Evolutionary conservation across 768 basidiomycete species (phyloP), one percentile per base, ranked within the genome.

Genomic region (Coprinellus micaceus): DNA sequence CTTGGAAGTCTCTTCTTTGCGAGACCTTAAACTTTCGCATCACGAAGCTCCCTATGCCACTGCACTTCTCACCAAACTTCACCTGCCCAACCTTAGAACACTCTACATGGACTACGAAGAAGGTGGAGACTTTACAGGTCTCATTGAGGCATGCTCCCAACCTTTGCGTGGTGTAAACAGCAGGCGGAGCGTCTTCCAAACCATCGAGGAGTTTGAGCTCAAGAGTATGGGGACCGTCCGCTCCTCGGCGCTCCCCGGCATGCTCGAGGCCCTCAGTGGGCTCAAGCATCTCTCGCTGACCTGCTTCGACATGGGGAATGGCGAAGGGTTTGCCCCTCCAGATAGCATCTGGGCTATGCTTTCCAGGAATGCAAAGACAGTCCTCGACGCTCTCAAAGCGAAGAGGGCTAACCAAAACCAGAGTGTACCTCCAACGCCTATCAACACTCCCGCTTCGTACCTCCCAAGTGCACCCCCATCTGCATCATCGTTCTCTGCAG

Each of bases 21-120:
- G 60, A 21, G 67, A 66, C 13, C 67, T 82, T 9, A 69, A 66
- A 0, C 63, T 80, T 7, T 72, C 71, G 59, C 74, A 75, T 59
- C 76, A 79, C 58, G 69, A 71, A 6, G 60, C 65, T n/a, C 62
- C 66, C 9, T 77, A 76, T 57, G 72, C 73, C 2, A 59, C 60
- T 17, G 70, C 74, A 22, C 70, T 82, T 28, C 58, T 78, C 22
- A 68, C 70, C 30, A 65, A 73, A 45, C 67, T 80, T 28, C 71
- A 69, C 46, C 50, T 74, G 19, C 78, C 80, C 4, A 74, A 71
- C 44, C 59, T 80, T 13, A 68, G 64, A 2, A 67, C 66, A 28
- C 72, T 82, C n/a, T 71, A 73, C 5, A 74, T 90, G n/a, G 79
- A 86, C 60, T 80, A 83, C 54, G 79, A 82, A 33, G 33, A 33